Base-by-base conservation (phyloP, 148 eudicot genomes). In the Simmondsia chinensis region DNA sequence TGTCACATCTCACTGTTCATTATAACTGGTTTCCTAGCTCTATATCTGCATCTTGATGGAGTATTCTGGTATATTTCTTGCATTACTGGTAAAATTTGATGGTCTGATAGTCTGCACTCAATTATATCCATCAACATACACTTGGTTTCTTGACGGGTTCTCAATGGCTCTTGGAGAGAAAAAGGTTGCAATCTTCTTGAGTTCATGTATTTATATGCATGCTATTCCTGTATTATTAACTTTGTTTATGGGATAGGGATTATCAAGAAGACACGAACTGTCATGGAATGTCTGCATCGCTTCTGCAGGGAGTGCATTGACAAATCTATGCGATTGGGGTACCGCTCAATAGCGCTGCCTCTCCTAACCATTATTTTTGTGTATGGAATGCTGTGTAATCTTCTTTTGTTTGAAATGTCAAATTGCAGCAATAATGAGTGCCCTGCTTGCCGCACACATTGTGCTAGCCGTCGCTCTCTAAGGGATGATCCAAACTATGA, bases 241-340 rank as follows among this genome's bases (percentile, higher is more conserved):
- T 31, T 32, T 14, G 3, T 45, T 20, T 16, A 38, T 68, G 40
- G 46, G 7, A 16, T 71, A 93, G 99, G 99, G 48, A 86, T 93
- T 24, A 86, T 93, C 44, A 68, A 82, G 68, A 93, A 93, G 67
- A 93, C 99, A 19, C 65, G 99, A 72, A 82, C 94, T 6, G 96
- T 93, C 15, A 93, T 93, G 99, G 99, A 75, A 58, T 93, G 99
- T 56, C 65, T 93, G 56, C 99, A 93, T 63, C 94, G 99, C 26
- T 93, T 93, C 66, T 93, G 99, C 68, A 70, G 96, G 62, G 96
- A 93, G 46, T 93, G 99, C 70, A 93, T 93, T 37, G 99, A 93
- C 80, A 93, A 93, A 66, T 87, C 99, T 20, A 93, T 93, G 99
- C 83, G 99, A 45, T 50, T 93, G 58, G 99, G 99, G 99, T 93